phyloP scores from a whole-genome alignment of 208 protist genomes.

The Trypanosoma cruzi region DNA sequence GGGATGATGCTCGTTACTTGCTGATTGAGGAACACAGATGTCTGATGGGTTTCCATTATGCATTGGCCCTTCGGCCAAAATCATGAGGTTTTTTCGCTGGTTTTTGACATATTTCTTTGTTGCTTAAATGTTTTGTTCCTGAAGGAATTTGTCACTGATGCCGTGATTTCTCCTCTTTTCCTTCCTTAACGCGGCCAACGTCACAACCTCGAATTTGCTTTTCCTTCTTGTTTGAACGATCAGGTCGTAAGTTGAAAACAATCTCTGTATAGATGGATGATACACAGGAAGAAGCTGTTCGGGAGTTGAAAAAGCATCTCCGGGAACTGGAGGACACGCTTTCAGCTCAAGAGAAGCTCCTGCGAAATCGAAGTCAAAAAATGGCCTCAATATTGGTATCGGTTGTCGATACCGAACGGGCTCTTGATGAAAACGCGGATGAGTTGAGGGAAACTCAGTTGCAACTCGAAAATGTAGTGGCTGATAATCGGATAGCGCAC shows the following conservation, averaged over 20 bases:
- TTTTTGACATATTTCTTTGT: conserved; percentile 4
- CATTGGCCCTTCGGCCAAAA: conserved; percentile 40
- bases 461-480: conserved; percentile 23
- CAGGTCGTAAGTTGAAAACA: neutral
- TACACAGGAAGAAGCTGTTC: conserved; percentile 35
- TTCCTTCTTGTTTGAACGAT: conserved; percentile 8
- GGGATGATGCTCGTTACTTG: conserved; percentile 65
- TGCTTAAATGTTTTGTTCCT: neutral
- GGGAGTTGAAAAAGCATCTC: conserved; percentile 42
- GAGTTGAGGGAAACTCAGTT: conserved; percentile 25
- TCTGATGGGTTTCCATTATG: conserved; percentile 76
- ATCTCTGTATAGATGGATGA: conserved; percentile 20
- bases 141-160: neutral
- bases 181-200: neutral
- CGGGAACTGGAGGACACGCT: conserved; percentile 48
- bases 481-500: conserved; percentile 43
- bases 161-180: neutral
- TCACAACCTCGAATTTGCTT: neutral
- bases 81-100: conserved; percentile 3
- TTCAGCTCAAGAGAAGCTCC: conserved; percentile 21
- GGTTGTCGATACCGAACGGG: conserved; percentile 24
- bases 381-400: conserved; percentile 20
- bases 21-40: conserved; percentile 54
- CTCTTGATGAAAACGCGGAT: conserved; percentile 27
- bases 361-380: conserved; percentile 20